Percentiles rank a stretch among this genome's conserved stretches.
Evolutionary conservation across 75 land plant species (phyloP).

Genomic region (Azolla pinnata): DNA sequence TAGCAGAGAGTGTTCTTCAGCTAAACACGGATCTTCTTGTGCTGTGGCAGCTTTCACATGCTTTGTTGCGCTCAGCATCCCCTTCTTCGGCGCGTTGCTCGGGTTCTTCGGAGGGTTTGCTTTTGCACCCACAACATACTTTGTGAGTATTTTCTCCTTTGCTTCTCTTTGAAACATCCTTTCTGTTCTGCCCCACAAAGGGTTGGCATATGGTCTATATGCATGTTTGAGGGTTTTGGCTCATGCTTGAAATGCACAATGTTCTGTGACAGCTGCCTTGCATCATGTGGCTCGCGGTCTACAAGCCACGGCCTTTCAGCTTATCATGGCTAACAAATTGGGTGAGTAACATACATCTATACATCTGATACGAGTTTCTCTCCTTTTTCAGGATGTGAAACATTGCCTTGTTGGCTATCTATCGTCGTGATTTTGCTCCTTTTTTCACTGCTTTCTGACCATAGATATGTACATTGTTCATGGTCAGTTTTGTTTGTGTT

Average conservation of each 20-base stretch:
- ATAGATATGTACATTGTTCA: neutral
- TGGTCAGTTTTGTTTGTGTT: neutral
- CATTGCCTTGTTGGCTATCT: neutral
- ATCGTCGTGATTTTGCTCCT: neutral
- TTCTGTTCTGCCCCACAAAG: too few species aligned
- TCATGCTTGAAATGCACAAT: neutral
- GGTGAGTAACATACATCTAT: conserved; percentile 16
- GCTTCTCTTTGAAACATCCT: too few species aligned
- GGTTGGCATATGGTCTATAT: neutral
- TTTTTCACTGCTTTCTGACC: neutral
- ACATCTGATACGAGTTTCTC: too few species aligned
- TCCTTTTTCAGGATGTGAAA: too few species aligned
- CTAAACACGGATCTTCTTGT: too few species aligned
- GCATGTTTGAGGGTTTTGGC: neutral
- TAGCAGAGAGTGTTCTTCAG: too few species aligned
- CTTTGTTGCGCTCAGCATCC: conserved; percentile 35
- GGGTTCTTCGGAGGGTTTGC: conserved; percentile 61
- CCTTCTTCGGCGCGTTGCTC: conserved; percentile 51
- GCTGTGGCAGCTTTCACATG: conserved; percentile 32
- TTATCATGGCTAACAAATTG: conserved; percentile 33
- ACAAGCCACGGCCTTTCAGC: conserved; percentile 29
- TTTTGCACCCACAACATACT: conserved; percentile 52
- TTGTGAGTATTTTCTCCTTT: conserved; percentile 42
- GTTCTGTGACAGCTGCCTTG: conserved; percentile 36
- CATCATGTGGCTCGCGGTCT: conserved; percentile 31